These are phyloP conservation scores for Fusarium azukiicola DNA, from an alignment of 2,329 filamentous ascomycete species.

Conservation along the genomic window DNA sequence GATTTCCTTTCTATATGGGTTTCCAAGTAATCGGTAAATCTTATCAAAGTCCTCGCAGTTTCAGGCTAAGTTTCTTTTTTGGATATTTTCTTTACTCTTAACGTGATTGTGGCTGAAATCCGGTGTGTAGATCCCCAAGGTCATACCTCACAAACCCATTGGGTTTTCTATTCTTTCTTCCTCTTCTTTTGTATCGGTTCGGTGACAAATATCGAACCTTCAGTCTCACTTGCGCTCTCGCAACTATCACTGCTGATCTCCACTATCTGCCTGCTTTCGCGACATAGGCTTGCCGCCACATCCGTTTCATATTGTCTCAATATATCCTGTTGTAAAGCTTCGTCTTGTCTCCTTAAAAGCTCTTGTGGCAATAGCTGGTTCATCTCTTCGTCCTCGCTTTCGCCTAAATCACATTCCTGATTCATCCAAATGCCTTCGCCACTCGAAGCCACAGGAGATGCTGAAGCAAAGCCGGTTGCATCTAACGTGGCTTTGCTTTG, in stretches of 20 bases:
- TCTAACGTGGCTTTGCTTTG: not conserved
- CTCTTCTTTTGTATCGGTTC: not conserved
- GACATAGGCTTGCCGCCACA: not conserved
- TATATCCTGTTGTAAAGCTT: not conserved
- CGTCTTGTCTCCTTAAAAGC: not conserved
- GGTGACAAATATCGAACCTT: not conserved
- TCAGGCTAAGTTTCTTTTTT: not conserved
- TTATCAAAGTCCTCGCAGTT: not conserved
- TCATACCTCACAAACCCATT: not conserved
- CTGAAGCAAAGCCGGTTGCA: not conserved
- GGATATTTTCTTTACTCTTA: not conserved
- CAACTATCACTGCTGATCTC: not conserved
- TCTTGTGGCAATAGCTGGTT: not conserved
- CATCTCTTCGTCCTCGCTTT: not conserved
- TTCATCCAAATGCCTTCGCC: not conserved
- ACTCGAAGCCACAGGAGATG: not conserved
- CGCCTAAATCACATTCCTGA: not conserved
- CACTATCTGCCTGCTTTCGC: not conserved
- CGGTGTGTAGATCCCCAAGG: not conserved
- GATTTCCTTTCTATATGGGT: too few relatives aligned
- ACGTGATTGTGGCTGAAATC: not conserved
- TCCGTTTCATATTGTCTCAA: not conserved
- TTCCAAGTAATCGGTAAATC: not conserved
- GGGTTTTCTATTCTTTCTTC: not conserved
- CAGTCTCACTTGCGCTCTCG: not conserved